Evolutionary conservation across 225 moss, liverwort and hornwort species (phyloP).

Genomic region (Pleurozium schreberi): DNA sequence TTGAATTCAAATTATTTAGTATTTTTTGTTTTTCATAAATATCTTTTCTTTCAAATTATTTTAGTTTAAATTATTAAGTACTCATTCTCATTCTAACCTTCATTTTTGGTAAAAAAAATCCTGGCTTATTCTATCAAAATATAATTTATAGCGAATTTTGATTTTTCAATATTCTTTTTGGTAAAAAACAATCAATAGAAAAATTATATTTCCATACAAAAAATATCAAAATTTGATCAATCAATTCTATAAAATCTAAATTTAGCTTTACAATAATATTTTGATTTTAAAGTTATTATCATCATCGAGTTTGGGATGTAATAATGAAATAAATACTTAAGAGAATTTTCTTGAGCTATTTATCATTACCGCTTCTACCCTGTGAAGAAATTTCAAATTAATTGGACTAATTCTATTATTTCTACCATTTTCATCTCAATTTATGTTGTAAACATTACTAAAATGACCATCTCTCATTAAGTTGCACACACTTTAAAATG

Average conservation of each 20-base stretch:
- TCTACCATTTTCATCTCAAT: neutral
- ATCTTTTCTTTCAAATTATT: neutral
- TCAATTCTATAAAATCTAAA: neutral
- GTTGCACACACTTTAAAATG: neutral
- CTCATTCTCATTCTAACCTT: no score
- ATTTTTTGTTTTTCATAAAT: neutral
- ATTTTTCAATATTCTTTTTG: neutral
- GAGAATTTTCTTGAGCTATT: no score
- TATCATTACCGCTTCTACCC: no score
- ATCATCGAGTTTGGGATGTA: fast-evolving
- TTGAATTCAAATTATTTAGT: neutral
- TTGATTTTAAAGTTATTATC: no score
- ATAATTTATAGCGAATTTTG: neutral
- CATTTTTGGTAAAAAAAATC: neutral
- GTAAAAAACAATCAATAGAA: neutral
- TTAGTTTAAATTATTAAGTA: neutral
- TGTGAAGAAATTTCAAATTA: neutral
- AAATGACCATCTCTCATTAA: neutral
- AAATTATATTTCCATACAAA: fast-evolving
- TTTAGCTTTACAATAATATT: no score
- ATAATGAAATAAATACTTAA: no score
- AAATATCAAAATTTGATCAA: neutral
- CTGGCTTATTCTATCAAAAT: neutral
- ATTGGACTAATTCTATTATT: no score
- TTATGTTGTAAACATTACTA: neutral